These are phyloP conservation scores for Aspergillus pseudoglaucus DNA, from an alignment of 2,329 filamentous ascomycete species.

Conservation along the genomic window DNA sequence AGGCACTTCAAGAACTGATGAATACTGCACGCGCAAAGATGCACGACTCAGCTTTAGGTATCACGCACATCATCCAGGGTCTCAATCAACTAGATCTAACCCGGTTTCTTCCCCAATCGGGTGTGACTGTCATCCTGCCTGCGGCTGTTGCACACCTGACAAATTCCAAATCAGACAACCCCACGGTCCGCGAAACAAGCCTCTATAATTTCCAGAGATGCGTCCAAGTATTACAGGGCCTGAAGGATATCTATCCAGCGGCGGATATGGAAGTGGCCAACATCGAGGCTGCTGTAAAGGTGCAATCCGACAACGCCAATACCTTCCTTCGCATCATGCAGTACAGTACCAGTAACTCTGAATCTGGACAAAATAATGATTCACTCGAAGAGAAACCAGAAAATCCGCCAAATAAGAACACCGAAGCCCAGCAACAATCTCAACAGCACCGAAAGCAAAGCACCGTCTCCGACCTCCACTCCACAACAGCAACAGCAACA, in stretches of 20 bases:
- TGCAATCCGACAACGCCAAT: slow-evolving; percentile 22
- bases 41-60: slow-evolving; percentile 71
- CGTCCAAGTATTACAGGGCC: slow-evolving; percentile 74
- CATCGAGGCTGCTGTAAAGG: slow-evolving; percentile 28
- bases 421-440: too few species aligned
- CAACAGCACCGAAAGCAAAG: slow-evolving; percentile 10
- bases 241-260: slow-evolving; percentile 78
- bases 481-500: not conserved
- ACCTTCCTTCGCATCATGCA: slow-evolving; percentile 29
- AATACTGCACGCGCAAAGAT: slow-evolving; percentile 71
- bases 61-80: slow-evolving; percentile 70
- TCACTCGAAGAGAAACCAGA: not conserved
- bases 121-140: slow-evolving; percentile 76
- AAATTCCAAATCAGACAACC: slow-evolving; percentile 72
- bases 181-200: slow-evolving; percentile 61
- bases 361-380: not conserved
- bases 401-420: not conserved
- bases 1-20: slow-evolving; percentile 49
- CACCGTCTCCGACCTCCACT: slow-evolving; percentile 8
- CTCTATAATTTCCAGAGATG: slow-evolving; percentile 74
- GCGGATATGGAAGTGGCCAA: slow-evolving; percentile 62
- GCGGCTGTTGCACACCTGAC: slow-evolving; percentile 85
- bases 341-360: slow-evolving; percentile 10
- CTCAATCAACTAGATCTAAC: slow-evolving; percentile 66
- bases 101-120: slow-evolving; percentile 71